Base-by-base conservation (phyloP, 495 filamentous ascomycete genomes). In the Penicillium verhagenii region DNA sequence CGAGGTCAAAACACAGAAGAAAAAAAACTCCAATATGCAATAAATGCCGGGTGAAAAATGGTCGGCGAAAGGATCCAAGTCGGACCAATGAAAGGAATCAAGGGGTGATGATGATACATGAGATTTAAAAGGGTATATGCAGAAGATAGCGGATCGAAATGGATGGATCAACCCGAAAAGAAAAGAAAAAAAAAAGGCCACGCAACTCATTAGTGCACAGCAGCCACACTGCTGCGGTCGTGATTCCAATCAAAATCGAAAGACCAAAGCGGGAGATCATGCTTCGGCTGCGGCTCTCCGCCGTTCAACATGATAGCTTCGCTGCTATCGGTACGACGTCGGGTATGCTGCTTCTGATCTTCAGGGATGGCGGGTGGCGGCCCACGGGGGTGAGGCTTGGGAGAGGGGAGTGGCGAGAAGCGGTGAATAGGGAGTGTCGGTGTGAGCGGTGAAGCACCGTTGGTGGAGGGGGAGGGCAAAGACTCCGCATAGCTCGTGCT, bases 301-400 rank as follows among this genome's bases (percentile, higher is more conserved):
- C 62, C 58, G 3, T 56, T 50, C 7, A 76, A 47, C 40, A 71
- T 66, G 29, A 78, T 75, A 14, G 72, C 72, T 48, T 69, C 70
- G 48, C 73, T 78, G 59, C 75, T 78, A 58, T 78, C 75, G 0
- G 72, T 77, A 33, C 73, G 70, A 48, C 75, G 69, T 24, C 73
- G 64, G 18, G 72, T 69, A 50, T 77, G 73, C 46, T 63, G 72
- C 48, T 69, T 65, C 42, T 68, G 66, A 18, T 65, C 65, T n/a
- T 67, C 55, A 1, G 75, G 73, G 23, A 73, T 62, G 25, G 70
- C 70, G 6, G 72, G 75, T 0, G 69, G 70, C 26, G 72, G 71
- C 11, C 64, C 58, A n/a, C 65, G 63, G 16, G 73, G 75, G 7
- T 69, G 69, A 14, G 73, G 73, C 51, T 74, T 74, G 25, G 71